Conservation (phyloP, 2,329 filamentous ascomycete species). For the Scolecobasidium constrictum region DNA sequence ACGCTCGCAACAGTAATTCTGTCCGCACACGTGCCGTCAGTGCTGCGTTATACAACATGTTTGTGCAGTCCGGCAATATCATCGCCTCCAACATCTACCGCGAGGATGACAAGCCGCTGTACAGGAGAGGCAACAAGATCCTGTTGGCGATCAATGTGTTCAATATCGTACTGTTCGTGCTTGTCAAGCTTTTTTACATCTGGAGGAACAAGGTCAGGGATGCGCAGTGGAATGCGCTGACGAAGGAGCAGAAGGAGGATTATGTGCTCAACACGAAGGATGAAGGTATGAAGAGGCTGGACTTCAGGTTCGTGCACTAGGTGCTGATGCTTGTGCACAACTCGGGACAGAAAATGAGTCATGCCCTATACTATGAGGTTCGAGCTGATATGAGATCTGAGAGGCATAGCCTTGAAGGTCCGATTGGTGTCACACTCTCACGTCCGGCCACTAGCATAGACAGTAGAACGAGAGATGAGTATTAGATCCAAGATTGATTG, state of each 20-base stretch:
- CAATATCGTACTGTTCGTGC: conserved; percentile 20
- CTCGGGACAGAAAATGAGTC: too few species aligned
- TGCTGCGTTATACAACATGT: conserved; percentile 21
- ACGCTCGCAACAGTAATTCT: conserved; percentile 18
- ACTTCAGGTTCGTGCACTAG: conserved; percentile 23
- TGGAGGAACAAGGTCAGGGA: conserved; percentile 19
- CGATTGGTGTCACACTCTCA: too few species aligned
- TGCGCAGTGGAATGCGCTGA: conserved; percentile 27
- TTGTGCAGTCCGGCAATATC: conserved; percentile 17
- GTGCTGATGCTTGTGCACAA: too few species aligned
- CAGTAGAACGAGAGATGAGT: too few species aligned
- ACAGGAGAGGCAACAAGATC: conserved; percentile 16
- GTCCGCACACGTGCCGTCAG: conserved; percentile 14
- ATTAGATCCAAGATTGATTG: too few species aligned
- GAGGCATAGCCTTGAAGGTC: too few species aligned
- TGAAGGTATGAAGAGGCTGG: conserved; percentile 24
- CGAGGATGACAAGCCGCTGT: conserved; percentile 16
- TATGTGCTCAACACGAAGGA: conserved; percentile 25
- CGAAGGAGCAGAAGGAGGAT: conserved; percentile 19
- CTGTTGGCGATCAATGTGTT: conserved; percentile 19
- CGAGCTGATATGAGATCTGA: too few species aligned
- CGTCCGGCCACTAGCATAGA: too few species aligned
- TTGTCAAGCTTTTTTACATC: conserved; percentile 24
- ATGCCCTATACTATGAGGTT: too few species aligned
- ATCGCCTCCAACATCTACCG: conserved; percentile 18